These are phyloP conservation scores for Moniliophthora roreri DNA, from an alignment of 1,284 basidiomycete species.

Conservation along the genomic window DNA sequence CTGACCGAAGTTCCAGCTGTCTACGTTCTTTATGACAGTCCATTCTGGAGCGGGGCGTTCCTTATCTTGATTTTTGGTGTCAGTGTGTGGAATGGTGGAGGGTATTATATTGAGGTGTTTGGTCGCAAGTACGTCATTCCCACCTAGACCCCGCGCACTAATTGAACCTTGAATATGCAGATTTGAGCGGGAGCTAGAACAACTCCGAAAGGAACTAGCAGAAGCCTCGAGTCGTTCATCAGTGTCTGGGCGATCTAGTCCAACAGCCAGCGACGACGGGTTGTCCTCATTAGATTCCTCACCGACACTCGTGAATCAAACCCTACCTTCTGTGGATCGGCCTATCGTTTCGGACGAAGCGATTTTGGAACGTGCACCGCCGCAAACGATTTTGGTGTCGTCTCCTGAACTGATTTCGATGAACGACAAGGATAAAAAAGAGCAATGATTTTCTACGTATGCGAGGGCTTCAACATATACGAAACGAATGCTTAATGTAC, in stretches of 20 bases:
- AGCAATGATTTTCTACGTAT: not conserved
- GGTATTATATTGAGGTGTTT: slow-evolving; percentile 93
- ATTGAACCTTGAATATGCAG: slow-evolving; percentile 36
- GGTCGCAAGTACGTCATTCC: slow-evolving; percentile 79
- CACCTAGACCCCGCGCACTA: slow-evolving; percentile 11
- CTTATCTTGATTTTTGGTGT: slow-evolving; percentile 78
- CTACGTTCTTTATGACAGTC: slow-evolving; percentile 76
- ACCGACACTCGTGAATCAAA: slow-evolving; percentile 3
- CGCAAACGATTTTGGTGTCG: too few species aligned
- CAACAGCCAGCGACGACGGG: slow-evolving; percentile 37
- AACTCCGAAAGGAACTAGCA: slow-evolving; percentile 82
- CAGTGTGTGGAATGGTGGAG: slow-evolving; percentile 84
- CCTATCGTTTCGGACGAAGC: not conserved
- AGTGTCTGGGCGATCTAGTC: slow-evolving; percentile 6
- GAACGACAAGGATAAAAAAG: not conserved
- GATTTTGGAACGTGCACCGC: not conserved
- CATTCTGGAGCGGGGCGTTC: slow-evolving; percentile 75
- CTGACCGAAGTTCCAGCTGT: slow-evolving; percentile 87
- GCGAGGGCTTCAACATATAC: too few species aligned
- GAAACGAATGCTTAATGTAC: not conserved
- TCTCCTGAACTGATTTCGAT: not conserved
- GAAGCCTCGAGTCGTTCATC: slow-evolving; percentile 32
- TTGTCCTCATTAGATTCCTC: slow-evolving; percentile 32
- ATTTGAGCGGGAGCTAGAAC: slow-evolving; percentile 89
- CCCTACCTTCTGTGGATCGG: not conserved